Percentiles rank a stretch among this genome's conserved stretches.
Conservation (phyloP, 495 filamentous ascomycete genomes). For the Neurospora sp. region DNA sequence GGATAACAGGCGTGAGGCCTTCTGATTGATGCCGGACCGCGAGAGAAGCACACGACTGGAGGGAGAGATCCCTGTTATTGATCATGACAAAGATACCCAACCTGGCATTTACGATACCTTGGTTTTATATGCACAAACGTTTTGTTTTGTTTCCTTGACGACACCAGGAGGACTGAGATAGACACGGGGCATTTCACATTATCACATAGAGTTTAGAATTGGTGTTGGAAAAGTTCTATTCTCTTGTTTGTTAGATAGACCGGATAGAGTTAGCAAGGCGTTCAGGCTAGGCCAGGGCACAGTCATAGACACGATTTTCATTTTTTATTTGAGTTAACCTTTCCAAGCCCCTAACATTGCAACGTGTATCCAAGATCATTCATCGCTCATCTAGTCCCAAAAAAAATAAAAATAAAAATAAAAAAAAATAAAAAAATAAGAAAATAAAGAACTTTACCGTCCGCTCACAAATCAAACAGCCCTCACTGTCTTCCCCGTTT, state of each 20-base stretch:
- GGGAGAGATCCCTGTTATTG: not conserved
- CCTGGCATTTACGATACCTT: not conserved
- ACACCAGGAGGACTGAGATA: not conserved
- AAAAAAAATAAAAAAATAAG: not conserved
- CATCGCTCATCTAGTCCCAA: not conserved
- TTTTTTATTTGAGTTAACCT: not conserved
- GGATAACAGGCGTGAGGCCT: not conserved
- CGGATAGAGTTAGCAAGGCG: not conserved
- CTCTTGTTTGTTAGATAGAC: not conserved
- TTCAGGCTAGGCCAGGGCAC: not conserved
- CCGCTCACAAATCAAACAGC: slow-evolving; percentile 21
- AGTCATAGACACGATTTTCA: not conserved
- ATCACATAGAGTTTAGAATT: not conserved
- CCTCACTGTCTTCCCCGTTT: slow-evolving; percentile 59
- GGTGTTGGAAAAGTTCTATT: not conserved
- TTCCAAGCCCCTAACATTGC: not conserved
- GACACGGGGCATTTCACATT: not conserved
- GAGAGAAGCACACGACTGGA: not conserved
- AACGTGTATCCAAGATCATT: not conserved
- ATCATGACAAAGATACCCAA: not conserved
- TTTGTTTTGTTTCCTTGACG: not conserved
- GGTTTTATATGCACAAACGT: not conserved
- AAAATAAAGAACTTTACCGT: slow-evolving; percentile 10
- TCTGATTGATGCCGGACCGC: not conserved
- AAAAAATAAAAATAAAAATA: not conserved